A percentile compares a stretch with the other conserved stretches of the same genome.
Evolutionary conservation across 768 basidiomycete genomes (phyloP).

Genomic region (Boletus huronensis): DNA sequence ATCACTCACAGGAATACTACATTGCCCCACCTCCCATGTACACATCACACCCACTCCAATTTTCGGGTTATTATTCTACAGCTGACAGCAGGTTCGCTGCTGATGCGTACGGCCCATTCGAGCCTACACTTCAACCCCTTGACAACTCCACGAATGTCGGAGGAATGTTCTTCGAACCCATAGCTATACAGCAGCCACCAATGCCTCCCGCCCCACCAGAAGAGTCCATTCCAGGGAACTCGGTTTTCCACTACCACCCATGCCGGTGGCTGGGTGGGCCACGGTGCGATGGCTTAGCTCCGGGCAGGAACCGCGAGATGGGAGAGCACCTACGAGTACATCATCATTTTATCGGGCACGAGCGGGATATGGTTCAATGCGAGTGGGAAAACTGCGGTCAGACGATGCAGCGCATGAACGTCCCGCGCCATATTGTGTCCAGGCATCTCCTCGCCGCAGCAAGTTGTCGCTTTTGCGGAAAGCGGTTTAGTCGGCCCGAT

Average conservation of each 20-base stretch:
- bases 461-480: conserved; percentile 21
- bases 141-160: neutral
- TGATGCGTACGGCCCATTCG: neutral
- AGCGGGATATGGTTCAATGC: conserved; percentile 24
- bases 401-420: conserved; percentile 28
- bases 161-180: neutral
- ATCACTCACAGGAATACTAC: conserved; percentile 10
- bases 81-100: neutral
- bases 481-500: conserved; percentile 25
- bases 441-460: conserved; percentile 26
- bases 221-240: neutral
- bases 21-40: neutral
- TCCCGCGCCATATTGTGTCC: conserved; percentile 29
- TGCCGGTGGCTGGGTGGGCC: conserved; percentile 26
- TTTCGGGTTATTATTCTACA: neutral
- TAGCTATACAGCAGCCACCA: conserved; percentile 12
- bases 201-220: conserved; percentile 13
- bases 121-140: neutral
- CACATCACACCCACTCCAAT: neutral
- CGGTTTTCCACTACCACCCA: conserved; percentile 7
- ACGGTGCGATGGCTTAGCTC: conserved; percentile 20
- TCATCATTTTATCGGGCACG: conserved; percentile 27
- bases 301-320: conserved; percentile 31
- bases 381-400: conserved; percentile 24
- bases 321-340: conserved; percentile 22